A percentile compares a stretch with the other conserved stretches of the same genome.
phyloP scores from a whole-genome alignment of 2,329 filamentous ascomycete genomes.

The Colletotrichum tropicale region DNA sequence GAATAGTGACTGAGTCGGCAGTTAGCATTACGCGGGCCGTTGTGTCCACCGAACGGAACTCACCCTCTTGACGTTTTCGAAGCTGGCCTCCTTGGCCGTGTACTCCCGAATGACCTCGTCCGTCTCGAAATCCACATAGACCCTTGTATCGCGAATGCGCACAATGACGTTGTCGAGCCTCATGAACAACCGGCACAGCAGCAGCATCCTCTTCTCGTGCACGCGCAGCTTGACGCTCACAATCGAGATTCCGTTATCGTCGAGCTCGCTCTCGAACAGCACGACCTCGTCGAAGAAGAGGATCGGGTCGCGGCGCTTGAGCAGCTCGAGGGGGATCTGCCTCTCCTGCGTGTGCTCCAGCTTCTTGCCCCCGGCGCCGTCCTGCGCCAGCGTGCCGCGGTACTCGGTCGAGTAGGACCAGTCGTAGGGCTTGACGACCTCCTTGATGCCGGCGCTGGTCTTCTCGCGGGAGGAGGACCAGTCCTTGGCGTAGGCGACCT shows the following conservation, averaged over 20 bases:
- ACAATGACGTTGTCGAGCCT: constrained; percentile 89
- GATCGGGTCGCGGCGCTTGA: constrained; percentile 90
- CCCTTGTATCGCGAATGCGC: constrained; percentile 84
- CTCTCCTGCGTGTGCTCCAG: constrained; percentile 28
- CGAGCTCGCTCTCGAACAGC: constrained; percentile 95
- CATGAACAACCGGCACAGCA: constrained; percentile 90
- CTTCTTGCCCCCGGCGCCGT: not conserved
- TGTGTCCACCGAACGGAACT: constrained; percentile 28
- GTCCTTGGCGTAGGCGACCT: constrained; percentile 89
- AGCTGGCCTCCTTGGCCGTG: constrained; percentile 82
- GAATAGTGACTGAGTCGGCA: constrained; percentile 46
- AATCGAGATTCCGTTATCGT: constrained; percentile 94
- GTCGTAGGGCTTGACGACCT: constrained; percentile 95
- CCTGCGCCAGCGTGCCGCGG: constrained; percentile 65
- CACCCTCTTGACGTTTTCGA: constrained; percentile 77
- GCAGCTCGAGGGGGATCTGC: constrained; percentile 81
- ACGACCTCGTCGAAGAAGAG: constrained; percentile 96
- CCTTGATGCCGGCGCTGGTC: constrained; percentile 85
- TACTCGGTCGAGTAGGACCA: constrained; percentile 97
- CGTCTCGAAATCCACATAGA: constrained; percentile 88
- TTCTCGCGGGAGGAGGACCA: constrained; percentile 76
- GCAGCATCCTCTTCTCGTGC: constrained; percentile 85
- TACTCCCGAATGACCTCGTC: constrained; percentile 88
- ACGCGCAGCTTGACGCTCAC: constrained; percentile 91
- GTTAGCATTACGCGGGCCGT: constrained; percentile 20